phyloP scores from a whole-genome alignment of 2,329 filamentous ascomycete genomes.

The Aspergillus ustus region DNA sequence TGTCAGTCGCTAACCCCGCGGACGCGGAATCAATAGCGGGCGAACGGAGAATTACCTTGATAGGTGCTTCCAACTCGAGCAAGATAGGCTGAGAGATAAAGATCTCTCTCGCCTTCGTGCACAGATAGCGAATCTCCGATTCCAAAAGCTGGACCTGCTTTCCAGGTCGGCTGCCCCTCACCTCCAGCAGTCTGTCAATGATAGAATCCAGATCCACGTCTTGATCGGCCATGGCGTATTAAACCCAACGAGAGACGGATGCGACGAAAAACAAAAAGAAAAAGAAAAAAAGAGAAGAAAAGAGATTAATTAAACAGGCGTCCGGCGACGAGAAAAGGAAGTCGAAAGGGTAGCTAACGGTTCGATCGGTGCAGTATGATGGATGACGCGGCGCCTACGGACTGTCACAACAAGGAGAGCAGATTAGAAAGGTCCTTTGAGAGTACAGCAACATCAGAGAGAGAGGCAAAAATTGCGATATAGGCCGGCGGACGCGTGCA shows the following conservation, averaged over 20 bases:
- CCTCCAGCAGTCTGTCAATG: slow-evolving; percentile 97
- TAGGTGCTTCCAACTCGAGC: slow-evolving; percentile 95
- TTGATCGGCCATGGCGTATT: slow-evolving; percentile 70
- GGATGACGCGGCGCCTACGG: slow-evolving; percentile 40
- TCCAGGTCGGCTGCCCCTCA: slow-evolving; percentile 94
- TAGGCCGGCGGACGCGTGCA: slow-evolving; percentile 22
- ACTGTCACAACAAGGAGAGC: slow-evolving; percentile 27
- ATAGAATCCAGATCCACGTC: slow-evolving; percentile 99
- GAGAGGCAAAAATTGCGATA: background rate
- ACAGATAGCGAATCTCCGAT: slow-evolving; percentile 93
- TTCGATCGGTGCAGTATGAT: slow-evolving; percentile 34
- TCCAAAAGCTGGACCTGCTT: slow-evolving; percentile 98
- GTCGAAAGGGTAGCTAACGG: slow-evolving; percentile 36
- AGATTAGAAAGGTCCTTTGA: slow-evolving; percentile 21
- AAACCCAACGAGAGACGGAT: slow-evolving; percentile 38
- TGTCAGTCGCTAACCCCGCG: slow-evolving; percentile 20
- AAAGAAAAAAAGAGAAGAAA: slow-evolving; percentile 27
- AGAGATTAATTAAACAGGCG: slow-evolving; percentile 28
- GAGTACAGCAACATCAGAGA: slow-evolving; percentile 8
- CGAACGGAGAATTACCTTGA: slow-evolving; percentile 72
- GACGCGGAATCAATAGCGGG: too few relatives aligned
- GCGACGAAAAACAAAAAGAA: slow-evolving; percentile 30
- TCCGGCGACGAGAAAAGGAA: slow-evolving; percentile 28
- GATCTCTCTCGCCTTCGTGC: slow-evolving; percentile 98
- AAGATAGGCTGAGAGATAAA: slow-evolving; percentile 99